Base-by-base conservation (phyloP, 1,139 yeast species). In the Pichia terricola region DNA sequence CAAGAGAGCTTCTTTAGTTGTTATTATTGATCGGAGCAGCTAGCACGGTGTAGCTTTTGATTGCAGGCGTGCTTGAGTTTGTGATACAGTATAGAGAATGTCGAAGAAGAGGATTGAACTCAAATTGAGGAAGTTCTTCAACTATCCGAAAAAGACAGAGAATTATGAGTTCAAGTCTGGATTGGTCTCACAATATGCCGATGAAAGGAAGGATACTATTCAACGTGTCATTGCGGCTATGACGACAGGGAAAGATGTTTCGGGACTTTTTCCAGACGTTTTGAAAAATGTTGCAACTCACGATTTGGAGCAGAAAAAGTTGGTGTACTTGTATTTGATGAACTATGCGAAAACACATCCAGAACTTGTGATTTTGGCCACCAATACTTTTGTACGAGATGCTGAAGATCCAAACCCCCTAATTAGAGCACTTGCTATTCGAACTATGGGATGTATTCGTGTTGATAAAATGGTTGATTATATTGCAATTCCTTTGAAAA, bases 191-290 rank as follows among this genome's bases (percentile, higher is more conserved):
- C 97, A 87, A 64, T 94, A 87, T 64, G 94, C 96, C 37, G 81
- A 78, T 54, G 96, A 94, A 55, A 71, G 96, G 49, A 94, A 91
- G 62, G 98, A 94, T 63, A 95, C 98, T 28, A 94, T 94, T 54
- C 95, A 89, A 65, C 73, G 96, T 47, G 95, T 95, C 27, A 94
- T 94, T 58, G 95, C 94, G 47, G 97, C 96, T 49, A 94, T 94
- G 99, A 94, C 98, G 0, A 77, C 89, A 32, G 98, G 98, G n/a
- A 94, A 94, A 61, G 98, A 94, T 64, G 97, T 94, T 30, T 85
- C 95, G 10, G 79, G 94, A 1, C 71, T 94, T 49, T 94, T 94
- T 56, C 98, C 99, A 1, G 97, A 94, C 62, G 95, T 94, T 33
- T 69, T 94, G 63, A 94, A 94, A 67, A 94, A 94, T 64, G 84